Base-by-base conservation (phyloP, 495 filamentous ascomycete species). In the Beverwykella pulmonaria region DNA sequence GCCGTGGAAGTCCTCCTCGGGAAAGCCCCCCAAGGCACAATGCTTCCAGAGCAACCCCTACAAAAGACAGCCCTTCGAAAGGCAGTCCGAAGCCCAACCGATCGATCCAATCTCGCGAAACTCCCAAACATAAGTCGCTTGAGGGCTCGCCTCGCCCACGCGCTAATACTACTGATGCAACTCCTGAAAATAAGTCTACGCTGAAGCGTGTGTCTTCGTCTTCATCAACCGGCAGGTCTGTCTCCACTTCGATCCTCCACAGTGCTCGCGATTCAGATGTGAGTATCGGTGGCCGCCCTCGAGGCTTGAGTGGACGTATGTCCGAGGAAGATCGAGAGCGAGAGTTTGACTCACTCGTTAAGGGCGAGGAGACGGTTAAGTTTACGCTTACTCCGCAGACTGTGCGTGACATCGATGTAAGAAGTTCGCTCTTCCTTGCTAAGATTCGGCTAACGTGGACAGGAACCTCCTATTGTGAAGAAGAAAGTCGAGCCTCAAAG, bases 311-410 rank as follows among this genome's bases (percentile, higher is more conserved):
- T 46, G 53, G 47, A 14, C 55, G 74, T 61, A 69, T 72, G 48
- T 78, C 75, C 52, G 68, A 77, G 60, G 77, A 81, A 20, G 79
- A 81, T 80, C 44, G 82, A 83, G 36, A 83, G 82, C 58, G 81
- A 77, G 55, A 78, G 52, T 92, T 98, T 75, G 94, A 98, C 71
- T 85, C 93, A 67, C 81, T 97, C 36, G 94, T 98, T 62, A 87
- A 90, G 39, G 92, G 92, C 75, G 87, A 92, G 60, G 88, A 96
- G 74, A 97, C 94, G 1, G 88, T 98, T 49, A 92, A 93, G 75
- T 97, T 89, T 74, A 97, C 94, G 1, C 82, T 97, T 30, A 98
- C 94, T 1, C 93, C 94, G 1, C 88, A 90, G 72, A 91, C 82
- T 63, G 90, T 97, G 83, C 87, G 93, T 54, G 88, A 93, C 64